Base-by-base conservation (phyloP, 2,329 filamentous ascomycete genomes). In the Diaporthe caulivora region DNA sequence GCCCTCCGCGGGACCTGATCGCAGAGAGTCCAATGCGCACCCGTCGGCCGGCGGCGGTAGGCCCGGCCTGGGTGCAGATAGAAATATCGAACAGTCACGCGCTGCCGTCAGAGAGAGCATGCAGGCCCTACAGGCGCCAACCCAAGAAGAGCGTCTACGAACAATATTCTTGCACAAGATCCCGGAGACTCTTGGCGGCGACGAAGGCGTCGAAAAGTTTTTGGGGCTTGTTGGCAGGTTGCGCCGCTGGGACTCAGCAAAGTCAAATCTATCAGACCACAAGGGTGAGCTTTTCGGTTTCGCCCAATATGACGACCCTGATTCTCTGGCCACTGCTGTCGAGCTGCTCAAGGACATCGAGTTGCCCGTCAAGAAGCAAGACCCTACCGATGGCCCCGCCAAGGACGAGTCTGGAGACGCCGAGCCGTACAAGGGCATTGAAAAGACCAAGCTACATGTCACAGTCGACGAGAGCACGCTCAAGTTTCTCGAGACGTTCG, bases 161-260 rank as follows among this genome's bases (percentile, higher is more conserved):
- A 98, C 97, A 1, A 92, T 98, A 72, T 98, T 98, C 79, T 88
- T 99, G 40, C 93, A 94, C 76, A 94, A 94, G 64, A 93, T 99
- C 71, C 95, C 95, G 0, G 92, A 94, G 71, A 93, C 94, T 24
- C 85, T 92, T 40, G 91, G 93, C 68, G 92, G 92, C 44, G 95
- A 97, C 77, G 92, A 93, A 44, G 92, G 91, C 44, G 87, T 98
- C 70, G 94, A 98, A 84, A 90, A 89, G 72, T 90, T 99, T 49
- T 85, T 99, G 55, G 86, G 89, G 58, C 89, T 92, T n/a, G 93
- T 93, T 0, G 95, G 95, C 53, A 92, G 89, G 80, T 84, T 99
- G 75, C 91, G 93, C 76, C 92, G 95, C 78, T 99, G 95, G 95
- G 95, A 95, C 76, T 88, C 94, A 74, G 92, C 92, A 44, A 91